A percentile compares a stretch with the other conserved stretches of the same genome.
These are phyloP conservation scores for Plasmodium knowlesi DNA, from an alignment of 169 alveolate species.

Conservation along the genomic window DNA sequence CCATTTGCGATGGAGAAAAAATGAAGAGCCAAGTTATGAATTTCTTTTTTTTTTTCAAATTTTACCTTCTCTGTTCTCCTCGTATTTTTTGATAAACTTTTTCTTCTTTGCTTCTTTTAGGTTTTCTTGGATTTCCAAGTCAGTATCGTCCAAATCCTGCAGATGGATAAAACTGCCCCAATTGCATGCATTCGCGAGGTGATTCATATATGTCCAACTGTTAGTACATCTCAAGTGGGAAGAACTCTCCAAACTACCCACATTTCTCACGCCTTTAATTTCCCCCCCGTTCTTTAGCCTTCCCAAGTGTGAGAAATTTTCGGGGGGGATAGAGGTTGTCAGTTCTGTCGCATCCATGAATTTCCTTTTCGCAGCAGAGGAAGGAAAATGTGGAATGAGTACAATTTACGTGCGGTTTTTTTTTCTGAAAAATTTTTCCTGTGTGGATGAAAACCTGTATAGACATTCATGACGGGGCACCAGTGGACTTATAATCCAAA, in stretches of 20 bases:
- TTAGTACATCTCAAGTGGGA: background rate
- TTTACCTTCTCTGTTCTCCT: conserved; percentile 40
- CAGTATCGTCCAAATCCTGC: background rate
- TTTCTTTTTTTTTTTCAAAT: background rate
- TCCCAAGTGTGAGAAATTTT: background rate
- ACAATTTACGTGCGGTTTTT: background rate
- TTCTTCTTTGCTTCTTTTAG: background rate
- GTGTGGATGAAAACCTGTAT: background rate
- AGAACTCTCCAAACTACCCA: background rate
- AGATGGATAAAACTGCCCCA: background rate
- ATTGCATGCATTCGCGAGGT: background rate
- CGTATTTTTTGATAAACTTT: conserved; percentile 22
- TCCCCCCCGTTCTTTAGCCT: conserved; percentile 8
- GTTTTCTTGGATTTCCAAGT: background rate
- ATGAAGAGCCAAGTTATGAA: background rate
- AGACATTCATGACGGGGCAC: background rate
- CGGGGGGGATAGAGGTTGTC: background rate
- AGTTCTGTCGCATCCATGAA: background rate
- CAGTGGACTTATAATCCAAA: background rate
- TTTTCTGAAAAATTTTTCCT: background rate
- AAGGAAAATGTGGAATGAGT: background rate
- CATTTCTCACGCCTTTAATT: background rate
- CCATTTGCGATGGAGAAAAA: background rate
- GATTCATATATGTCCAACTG: background rate
- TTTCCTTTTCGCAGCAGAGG: background rate